These are phyloP conservation scores for Xylaria venustula DNA, from an alignment of 495 filamentous ascomycete species.

Conservation along the genomic window DNA sequence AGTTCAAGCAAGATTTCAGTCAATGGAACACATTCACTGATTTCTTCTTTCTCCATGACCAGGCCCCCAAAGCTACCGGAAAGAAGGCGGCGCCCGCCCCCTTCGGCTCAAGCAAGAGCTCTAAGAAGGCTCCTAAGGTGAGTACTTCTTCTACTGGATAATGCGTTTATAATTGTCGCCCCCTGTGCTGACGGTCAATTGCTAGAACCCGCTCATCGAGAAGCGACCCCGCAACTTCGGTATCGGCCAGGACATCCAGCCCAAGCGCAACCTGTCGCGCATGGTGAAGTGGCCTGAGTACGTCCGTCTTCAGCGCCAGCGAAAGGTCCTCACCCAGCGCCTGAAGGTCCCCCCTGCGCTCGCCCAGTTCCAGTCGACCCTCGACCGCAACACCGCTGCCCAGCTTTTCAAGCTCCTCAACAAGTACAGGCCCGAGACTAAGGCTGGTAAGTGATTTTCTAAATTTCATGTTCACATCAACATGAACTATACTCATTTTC, in stretches of 20 bases:
- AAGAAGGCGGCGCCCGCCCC: constrained; percentile 96
- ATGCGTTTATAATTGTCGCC: neutral
- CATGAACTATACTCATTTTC: neutral
- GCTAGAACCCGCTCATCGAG: constrained; percentile 97
- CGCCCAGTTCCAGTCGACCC: constrained; percentile 93
- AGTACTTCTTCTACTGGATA: constrained; percentile 28
- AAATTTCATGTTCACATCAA: neutral
- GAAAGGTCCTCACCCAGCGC: constrained; percentile 98
- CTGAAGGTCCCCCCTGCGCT: constrained; percentile 98
- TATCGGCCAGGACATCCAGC: constrained; percentile 98
- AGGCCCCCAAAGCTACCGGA: constrained; percentile 88
- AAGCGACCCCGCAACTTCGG: constrained; percentile 96
- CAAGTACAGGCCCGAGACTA: constrained; percentile 99
- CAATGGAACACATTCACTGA: constrained; percentile 85
- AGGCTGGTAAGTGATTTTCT: constrained; percentile 45
- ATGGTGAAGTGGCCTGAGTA: constrained; percentile 99
- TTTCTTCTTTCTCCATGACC: constrained; percentile 99
- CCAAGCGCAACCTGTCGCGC: constrained; percentile 92
- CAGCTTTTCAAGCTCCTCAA: constrained; percentile 96
- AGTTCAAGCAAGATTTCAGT: constrained; percentile 82
- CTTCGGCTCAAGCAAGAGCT: constrained; percentile 93
- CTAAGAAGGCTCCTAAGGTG: constrained; percentile 96
- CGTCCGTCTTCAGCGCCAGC: constrained; percentile 98
- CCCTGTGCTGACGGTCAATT: constrained; percentile 29
- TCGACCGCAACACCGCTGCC: constrained; percentile 97